Base-by-base conservation (phyloP, 768 basidiomycete species). In the Tricholoma matsutake region DNA sequence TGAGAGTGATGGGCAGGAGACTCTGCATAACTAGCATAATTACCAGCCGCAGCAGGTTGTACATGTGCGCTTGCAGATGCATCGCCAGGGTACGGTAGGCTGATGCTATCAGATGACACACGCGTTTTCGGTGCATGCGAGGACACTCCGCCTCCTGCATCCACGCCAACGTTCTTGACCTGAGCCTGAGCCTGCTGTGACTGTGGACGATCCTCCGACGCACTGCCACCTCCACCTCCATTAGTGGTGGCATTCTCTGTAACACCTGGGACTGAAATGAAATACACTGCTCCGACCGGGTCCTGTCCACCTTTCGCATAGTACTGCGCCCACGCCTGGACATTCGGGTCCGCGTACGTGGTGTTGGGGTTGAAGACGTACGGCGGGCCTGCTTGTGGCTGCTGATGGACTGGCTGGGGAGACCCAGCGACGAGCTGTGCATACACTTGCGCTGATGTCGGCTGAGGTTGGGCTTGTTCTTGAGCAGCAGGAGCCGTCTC, bases 291-390 rank as follows among this genome's bases (percentile, higher is more conserved):
- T 8, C 92, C 92, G 5, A 88, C 85, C 0, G 79, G 71, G 61
- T 93, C 92, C 51, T 73, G 83, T 3, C 92, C 92, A 25, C 92
- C 92, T 61, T 87, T 84, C 0, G 87, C 86, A 69, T 94, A 94
- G 72, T 94, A 94, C 65, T 86, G 83, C 6, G 90, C 92, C 92
- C 92, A 94, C 0, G 89, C 89, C 69, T 93, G 91, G 20, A 87
- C 91, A 63, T 92, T 92, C 58, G 86, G 83, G 70, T 94, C 92
- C 14, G 84, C 73, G 65, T 94, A 94, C 20, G 84, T 85, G 54
- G 78, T 75, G 29, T 77, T 80, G 4, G 90, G 88, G 64, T 92
- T 84, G 67, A 82, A 93, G 8, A 77, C 69, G 68, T 81, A 81
- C 14, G 85, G 83, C 18, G 81, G 79, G n/a, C 79, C 79, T 13